Percentiles rank a stretch among this genome's conserved stretches.
Evolutionary conservation across 1,284 basidiomycete species (phyloP).

Genomic region (Marasmius sp.): DNA sequence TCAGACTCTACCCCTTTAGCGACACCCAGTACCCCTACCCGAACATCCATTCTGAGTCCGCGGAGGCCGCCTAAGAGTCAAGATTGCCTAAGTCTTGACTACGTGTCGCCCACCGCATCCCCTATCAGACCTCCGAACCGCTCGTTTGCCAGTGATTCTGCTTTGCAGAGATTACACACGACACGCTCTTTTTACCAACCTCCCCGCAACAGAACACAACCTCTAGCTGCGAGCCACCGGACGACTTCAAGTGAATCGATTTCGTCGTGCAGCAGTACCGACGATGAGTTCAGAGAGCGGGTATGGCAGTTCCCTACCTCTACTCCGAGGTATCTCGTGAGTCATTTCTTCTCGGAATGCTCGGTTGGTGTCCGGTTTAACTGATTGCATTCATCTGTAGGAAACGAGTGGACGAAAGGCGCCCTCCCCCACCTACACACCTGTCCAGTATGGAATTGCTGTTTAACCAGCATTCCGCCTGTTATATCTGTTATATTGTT

Average conservation of each 20-base stretch:
- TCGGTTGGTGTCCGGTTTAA: no score
- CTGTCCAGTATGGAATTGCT: constrained; percentile 11
- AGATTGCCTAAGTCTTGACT: neutral
- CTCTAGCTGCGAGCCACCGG: constrained; percentile 29
- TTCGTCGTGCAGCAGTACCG: constrained; percentile 7
- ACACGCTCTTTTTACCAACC: constrained; percentile 29
- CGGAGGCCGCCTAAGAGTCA: constrained; percentile 7
- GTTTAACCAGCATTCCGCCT: neutral
- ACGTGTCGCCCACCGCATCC: neutral
- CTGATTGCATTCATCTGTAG: neutral
- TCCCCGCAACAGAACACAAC: constrained; percentile 15
- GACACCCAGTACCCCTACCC: constrained; percentile 36
- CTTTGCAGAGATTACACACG: constrained; percentile 23
- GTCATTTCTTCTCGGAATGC: neutral
- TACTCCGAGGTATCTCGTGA: constrained; percentile 4
- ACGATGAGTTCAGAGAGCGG: constrained; percentile 18
- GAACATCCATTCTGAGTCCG: constrained; percentile 8
- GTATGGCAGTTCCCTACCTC: constrained; percentile 9
- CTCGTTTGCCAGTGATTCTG: neutral
- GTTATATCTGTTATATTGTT: neutral
- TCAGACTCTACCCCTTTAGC: constrained; percentile 39
- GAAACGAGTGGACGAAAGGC: constrained; percentile 1
- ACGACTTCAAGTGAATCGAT: constrained; percentile 38
- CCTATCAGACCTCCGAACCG: neutral
- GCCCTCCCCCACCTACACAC: neutral